Evolutionary conservation across 768 basidiomycete species (phyloP), one percentile per base, ranked within the genome.

Genomic region (Porphyrellus cyaneotinctus): DNA sequence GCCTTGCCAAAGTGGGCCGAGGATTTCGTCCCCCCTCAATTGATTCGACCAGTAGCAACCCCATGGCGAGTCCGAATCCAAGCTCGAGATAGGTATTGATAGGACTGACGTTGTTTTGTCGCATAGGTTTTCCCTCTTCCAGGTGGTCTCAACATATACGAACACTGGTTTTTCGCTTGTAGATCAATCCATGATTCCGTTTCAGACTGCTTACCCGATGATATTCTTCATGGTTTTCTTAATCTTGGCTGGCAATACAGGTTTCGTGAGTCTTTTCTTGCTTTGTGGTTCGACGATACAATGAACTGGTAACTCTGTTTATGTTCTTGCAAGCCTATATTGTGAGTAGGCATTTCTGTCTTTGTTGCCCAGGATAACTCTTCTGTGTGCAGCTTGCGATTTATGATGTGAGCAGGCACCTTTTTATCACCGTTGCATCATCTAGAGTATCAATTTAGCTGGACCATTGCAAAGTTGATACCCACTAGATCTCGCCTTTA

Each of bases 181-280:
- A 14, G 95, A 99, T 68, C 75, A 81, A 56, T 95, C 91, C 13
- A 91, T 99, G 92, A 47, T 95, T 4, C 94, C 93, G 0, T 97
- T 97, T 69, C 90, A 93, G 64, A 75, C 64, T 20, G 94, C 92
- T 17, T 93, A 91, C 63, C 80, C 83, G 2, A 85, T 92, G 85
- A 82, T 92, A 51, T 43, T 90, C 26, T 65, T 83, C 47, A 73
- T 93, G 77, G 75, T 83, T 0, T 70, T 93, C 42, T 72, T 91
- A 23, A 87, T 97, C 57, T 69, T 97, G 43, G 93, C 91, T 44
- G 95, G 95, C 11, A 97, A 98, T 65, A 97, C 94, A 39, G 87
- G 82, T 22, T 95, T 91, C 63, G 94, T 95, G 62, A 78, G 92
- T 86, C 14, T n/a, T 23, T 28, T 42, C 42, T 44, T 39, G 4